These are phyloP conservation scores for Termitomyces sp. DNA, from an alignment of 768 basidiomycete genomes.

Conservation along the genomic window DNA sequence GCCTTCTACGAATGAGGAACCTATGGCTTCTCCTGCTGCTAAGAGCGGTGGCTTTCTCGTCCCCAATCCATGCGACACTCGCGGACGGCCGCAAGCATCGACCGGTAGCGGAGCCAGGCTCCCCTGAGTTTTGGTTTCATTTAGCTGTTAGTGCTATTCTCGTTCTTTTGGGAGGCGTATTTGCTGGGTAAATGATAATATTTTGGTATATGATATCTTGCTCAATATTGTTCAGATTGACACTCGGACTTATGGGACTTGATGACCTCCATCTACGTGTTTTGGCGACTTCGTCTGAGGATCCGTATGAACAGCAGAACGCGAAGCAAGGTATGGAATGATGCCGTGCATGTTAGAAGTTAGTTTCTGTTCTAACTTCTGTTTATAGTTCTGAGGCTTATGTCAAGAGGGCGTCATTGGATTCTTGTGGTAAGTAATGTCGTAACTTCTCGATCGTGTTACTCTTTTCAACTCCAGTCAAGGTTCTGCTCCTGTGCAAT, in stretches of 20 bases:
- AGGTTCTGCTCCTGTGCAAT: conserved; percentile 87
- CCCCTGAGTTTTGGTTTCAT: conserved; percentile 75
- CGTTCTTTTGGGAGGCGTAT: conserved; percentile 86
- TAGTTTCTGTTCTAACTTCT: background rate
- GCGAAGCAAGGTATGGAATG: conserved; percentile 61
- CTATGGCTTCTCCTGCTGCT: conserved; percentile 10
- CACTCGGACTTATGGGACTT: conserved; percentile 90
- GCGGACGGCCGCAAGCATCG: conserved; percentile 4
- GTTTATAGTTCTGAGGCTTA: conserved; percentile 47
- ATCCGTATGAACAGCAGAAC: conserved; percentile 62
- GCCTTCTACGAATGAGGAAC: conserved; percentile 12
- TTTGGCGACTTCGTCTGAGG: conserved; percentile 78
- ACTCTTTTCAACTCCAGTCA: background rate
- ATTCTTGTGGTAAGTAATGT: conserved; percentile 73
- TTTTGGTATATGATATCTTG: background rate
- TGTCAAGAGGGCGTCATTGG: conserved; percentile 82
- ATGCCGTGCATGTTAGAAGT: background rate
- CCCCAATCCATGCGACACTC: conserved; percentile 7
- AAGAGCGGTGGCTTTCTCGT: conserved; percentile 7
- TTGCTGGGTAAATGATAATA: conserved; percentile 70
- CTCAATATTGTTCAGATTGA: conserved; percentile 52
- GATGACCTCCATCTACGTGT: conserved; percentile 91
- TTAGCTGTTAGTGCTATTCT: conserved; percentile 63
- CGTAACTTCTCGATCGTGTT: background rate
- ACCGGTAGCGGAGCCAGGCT: conserved; percentile 34